Evolutionary conservation across 2,329 filamentous ascomycete species (phyloP).

Genomic region (Apiospora pterosperma): DNA sequence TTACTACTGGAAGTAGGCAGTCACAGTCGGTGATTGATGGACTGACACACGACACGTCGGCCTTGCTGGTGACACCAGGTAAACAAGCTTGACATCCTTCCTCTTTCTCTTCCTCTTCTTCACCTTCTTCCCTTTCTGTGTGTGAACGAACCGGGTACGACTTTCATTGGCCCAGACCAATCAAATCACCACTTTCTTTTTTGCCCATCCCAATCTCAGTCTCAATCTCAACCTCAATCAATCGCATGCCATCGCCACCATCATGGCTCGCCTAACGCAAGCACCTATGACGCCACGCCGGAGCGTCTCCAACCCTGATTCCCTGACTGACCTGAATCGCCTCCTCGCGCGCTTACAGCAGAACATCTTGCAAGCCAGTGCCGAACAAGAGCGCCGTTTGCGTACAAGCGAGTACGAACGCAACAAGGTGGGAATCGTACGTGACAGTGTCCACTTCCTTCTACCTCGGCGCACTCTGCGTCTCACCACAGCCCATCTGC

Average conservation of each 20-base stretch:
- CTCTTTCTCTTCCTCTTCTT: background rate
- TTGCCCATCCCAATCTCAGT: background rate
- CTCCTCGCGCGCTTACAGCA: constrained; percentile 65
- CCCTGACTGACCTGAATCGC: constrained; percentile 54
- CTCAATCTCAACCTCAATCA: background rate
- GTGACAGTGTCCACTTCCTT: constrained; percentile 16
- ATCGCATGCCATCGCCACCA: background rate
- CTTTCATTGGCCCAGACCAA: background rate
- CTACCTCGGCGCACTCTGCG: background rate
- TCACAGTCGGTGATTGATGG: too few species aligned
- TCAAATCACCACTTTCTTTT: background rate
- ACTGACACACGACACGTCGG: background rate
- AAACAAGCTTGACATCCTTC: too few species aligned
- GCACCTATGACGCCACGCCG: constrained; percentile 23
- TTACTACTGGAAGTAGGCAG: too few species aligned
- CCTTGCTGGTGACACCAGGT: background rate
- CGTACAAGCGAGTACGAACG: constrained; percentile 65
- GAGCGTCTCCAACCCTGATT: constrained; percentile 28
- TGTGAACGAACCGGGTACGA: background rate
- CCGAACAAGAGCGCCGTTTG: constrained; percentile 55
- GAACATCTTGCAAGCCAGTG: constrained; percentile 59
- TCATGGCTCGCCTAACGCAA: constrained; percentile 28
- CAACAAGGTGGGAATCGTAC: constrained; percentile 51
- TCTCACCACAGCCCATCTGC: background rate
- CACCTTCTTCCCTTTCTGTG: background rate